Evolutionary conservation across 371 early-diverging fungal species (phyloP).

Genomic region (Lichtheimia corymbifera): DNA sequence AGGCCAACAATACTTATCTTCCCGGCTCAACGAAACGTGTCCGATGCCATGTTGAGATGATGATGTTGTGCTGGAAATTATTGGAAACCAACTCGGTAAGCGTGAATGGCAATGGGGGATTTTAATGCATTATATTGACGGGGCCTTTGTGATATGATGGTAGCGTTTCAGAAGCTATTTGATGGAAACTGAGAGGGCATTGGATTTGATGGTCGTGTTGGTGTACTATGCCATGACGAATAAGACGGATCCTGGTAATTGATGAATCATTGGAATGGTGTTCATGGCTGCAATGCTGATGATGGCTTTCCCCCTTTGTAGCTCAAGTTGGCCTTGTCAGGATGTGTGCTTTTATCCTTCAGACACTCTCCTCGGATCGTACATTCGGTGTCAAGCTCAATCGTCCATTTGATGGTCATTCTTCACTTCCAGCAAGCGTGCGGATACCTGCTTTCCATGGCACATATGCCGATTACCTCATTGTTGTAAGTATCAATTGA

Average conservation of each 20-base stretch:
- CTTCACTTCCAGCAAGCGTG: constrained; percentile 63
- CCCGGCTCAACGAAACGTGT: constrained; percentile 80
- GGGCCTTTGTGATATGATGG: neutral
- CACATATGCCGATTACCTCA: constrained; percentile 82
- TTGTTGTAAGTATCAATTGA: constrained; percentile 51
- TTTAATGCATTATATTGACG: neutral
- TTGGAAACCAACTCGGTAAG: constrained; percentile 75
- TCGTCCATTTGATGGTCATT: constrained; percentile 68
- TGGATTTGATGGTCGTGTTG: constrained; percentile 64
- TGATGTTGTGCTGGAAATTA: constrained; percentile 86
- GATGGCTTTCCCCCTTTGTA: constrained; percentile 10
- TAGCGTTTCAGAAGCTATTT: constrained; percentile 70
- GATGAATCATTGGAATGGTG: neutral
- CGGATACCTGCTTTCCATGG: constrained; percentile 77
- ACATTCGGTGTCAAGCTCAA: constrained; percentile 78
- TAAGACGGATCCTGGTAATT: constrained; percentile 62
- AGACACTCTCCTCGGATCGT: constrained; percentile 80
- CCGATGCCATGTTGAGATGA: constrained; percentile 67
- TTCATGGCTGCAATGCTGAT: neutral
- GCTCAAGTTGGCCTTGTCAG: constrained; percentile 78
- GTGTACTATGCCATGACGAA: constrained; percentile 68
- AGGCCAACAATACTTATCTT: constrained; percentile 60
- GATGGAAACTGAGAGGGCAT: constrained; percentile 69
- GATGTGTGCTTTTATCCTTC: constrained; percentile 81
- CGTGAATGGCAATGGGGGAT: neutral